phyloP scores from a whole-genome alignment of 139 green algal species.

The Micromonas pusilla region DNA sequence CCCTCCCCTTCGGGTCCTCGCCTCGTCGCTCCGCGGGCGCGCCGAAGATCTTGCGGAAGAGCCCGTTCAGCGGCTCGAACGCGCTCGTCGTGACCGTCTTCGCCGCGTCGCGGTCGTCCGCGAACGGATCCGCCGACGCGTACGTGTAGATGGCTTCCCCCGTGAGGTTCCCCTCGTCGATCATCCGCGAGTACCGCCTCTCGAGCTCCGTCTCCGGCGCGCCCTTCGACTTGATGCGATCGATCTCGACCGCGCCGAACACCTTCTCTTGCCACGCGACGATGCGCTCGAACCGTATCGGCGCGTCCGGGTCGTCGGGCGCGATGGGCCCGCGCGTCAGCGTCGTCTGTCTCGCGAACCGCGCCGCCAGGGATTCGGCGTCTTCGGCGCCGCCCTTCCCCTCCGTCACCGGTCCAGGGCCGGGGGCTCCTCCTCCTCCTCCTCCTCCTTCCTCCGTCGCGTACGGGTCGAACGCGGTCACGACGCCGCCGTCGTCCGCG shows the following conservation, averaged over 20 bases:
- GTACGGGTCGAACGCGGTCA: no score
- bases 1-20: no score
- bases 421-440: no score
- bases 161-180: not conserved
- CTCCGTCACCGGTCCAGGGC: no score
- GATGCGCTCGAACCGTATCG: no score
- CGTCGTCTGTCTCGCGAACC: no score
- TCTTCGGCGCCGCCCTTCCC: no score
- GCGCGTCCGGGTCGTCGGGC: no score
- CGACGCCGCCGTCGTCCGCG: no score
- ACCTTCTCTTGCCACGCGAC: not conserved
- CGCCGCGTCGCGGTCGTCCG: not conserved
- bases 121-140: not conserved
- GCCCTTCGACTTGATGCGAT: not conserved
- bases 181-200: not conserved
- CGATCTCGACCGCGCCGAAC: not conserved
- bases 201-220: not conserved
- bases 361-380: not conserved
- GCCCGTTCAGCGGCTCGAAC: not conserved
- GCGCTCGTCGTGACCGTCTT: not conserved
- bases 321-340: no score
- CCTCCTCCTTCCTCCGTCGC: no score
- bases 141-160: not conserved
- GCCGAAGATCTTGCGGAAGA: not conserved
- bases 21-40: not conserved